phyloP scores from a whole-genome alignment of 2,329 filamentous ascomycete species.

The Aspergillus floridensis region DNA sequence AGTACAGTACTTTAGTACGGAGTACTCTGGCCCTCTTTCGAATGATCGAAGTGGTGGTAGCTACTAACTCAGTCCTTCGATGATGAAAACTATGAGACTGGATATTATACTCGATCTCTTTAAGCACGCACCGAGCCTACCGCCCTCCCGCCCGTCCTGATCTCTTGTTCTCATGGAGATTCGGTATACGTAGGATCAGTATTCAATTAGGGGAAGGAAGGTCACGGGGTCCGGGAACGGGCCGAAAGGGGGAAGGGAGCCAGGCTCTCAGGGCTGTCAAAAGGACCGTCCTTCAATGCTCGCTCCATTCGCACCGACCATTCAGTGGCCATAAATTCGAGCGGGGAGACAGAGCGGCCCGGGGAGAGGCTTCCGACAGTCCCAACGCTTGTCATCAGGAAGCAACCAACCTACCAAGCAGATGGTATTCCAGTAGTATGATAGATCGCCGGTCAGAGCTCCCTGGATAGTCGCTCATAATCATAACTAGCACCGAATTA shows the following conservation, averaged over 20 bases:
- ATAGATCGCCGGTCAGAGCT: slow-evolving; percentile 16
- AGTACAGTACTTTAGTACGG: background rate
- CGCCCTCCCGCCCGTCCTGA: background rate
- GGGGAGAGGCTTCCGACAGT: slow-evolving; percentile 21
- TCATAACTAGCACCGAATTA: background rate
- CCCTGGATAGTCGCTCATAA: background rate
- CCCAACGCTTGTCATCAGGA: slow-evolving; percentile 20
- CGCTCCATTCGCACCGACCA: background rate
- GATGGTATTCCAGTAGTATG: background rate
- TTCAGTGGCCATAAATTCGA: background rate
- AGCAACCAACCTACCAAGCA: slow-evolving; percentile 4
- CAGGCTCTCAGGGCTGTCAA: background rate
- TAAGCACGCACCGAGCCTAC: background rate
- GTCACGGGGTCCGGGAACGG: background rate
- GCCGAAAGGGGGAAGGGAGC: background rate
- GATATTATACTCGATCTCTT: background rate
- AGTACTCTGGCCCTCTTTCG: background rate
- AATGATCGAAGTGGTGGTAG: background rate
- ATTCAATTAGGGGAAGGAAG: too few relatives aligned
- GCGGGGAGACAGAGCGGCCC: slow-evolving; percentile 12
- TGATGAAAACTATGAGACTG: too few relatives aligned
- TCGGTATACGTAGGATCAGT: too few relatives aligned
- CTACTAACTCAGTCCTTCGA: background rate
- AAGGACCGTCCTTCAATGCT: background rate
- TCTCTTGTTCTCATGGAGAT: background rate